A percentile compares a stretch with the other conserved stretches of the same genome.
These are phyloP conservation scores for Purshia tridentata DNA, from an alignment of 306 rosid species.

Conservation along the genomic window DNA sequence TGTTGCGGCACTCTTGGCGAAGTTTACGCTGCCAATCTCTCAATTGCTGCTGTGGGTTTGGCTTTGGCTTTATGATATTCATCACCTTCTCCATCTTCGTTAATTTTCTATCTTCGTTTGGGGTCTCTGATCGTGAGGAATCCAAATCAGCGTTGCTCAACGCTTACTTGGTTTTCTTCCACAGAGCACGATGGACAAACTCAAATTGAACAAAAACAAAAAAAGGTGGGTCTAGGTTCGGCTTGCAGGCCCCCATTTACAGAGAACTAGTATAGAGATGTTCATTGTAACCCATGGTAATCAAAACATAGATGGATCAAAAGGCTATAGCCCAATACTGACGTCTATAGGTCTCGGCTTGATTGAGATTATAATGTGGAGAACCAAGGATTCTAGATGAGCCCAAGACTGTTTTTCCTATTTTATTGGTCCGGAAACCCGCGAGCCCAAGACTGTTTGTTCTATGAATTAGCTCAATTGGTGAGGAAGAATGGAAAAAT, in stretches of 20 bases:
- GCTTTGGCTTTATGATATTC: conserved; percentile 70
- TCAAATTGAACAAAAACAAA: background rate
- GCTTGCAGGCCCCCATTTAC: background rate
- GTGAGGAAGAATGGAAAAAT: too few species aligned
- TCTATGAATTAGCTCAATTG: too few species aligned
- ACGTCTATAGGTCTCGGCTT: too few species aligned
- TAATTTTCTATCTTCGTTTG: background rate
- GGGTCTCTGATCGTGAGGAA: background rate
- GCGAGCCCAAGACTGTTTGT: too few species aligned
- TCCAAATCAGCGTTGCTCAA: background rate
- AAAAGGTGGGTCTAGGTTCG: background rate
- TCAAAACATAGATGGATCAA: too few species aligned
- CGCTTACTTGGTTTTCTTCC: background rate
- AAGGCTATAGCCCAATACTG: too few species aligned
- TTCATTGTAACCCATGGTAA: too few species aligned
- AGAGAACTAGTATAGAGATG: too few species aligned
- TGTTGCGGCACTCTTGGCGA: conserved; percentile 89
- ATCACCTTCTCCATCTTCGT: conserved; percentile 71
- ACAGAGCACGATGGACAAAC: background rate
- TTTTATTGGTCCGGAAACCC: too few species aligned
- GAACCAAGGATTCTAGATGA: too few species aligned
- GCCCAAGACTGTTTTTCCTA: too few species aligned
- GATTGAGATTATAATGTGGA: too few species aligned
- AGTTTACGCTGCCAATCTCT: conserved; percentile 94
- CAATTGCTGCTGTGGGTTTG: conserved; percentile 79